phyloP scores from a whole-genome alignment of 2,329 filamentous ascomycete species.

The Fusarium nurragi region DNA sequence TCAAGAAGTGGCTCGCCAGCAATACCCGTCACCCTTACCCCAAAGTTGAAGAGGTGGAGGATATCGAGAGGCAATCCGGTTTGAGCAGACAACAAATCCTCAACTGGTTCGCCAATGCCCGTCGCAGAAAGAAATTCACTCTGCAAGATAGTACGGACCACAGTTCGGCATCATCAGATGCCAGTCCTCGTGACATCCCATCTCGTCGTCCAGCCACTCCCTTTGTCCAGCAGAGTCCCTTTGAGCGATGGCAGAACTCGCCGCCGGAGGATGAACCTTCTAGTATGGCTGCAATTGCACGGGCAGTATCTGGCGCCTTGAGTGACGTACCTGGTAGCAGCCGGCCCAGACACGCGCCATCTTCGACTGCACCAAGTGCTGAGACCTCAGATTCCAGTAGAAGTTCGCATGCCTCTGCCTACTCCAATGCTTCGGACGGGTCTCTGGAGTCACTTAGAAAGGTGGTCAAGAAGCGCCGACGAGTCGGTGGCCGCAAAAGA shows the following conservation, averaged over 20 bases:
- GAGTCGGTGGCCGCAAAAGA: not conserved
- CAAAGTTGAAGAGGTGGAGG: slow-evolving; percentile 81
- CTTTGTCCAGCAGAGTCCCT: slow-evolving; percentile 41
- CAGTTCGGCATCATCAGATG: not conserved
- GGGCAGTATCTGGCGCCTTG: slow-evolving; percentile 28
- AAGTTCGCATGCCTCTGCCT: not conserved
- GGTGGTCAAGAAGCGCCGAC: not conserved
- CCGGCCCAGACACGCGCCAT: not conserved
- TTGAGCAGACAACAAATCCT: slow-evolving; percentile 81
- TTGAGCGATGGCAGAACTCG: slow-evolving; percentile 48
- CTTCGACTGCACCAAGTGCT: slow-evolving; percentile 14
- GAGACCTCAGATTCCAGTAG: slow-evolving; percentile 11
- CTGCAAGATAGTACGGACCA: not conserved
- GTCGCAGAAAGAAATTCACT: slow-evolving; percentile 73
- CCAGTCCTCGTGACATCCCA: not conserved
- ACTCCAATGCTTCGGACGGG: not conserved
- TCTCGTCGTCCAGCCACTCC: slow-evolving; percentile 58
- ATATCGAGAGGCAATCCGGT: slow-evolving; percentile 76
- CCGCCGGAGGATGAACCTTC: slow-evolving; percentile 48
- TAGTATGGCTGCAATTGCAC: slow-evolving; percentile 43
- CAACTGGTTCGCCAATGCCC: slow-evolving; percentile 89
- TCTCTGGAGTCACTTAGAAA: not conserved
- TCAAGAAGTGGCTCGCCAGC: slow-evolving; percentile 70
- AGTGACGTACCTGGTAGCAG: slow-evolving; percentile 3
- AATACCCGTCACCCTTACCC: slow-evolving; percentile 84